phyloP scores from a whole-genome alignment of 2,329 filamentous ascomycete species.

The Alternaria viburni region DNA sequence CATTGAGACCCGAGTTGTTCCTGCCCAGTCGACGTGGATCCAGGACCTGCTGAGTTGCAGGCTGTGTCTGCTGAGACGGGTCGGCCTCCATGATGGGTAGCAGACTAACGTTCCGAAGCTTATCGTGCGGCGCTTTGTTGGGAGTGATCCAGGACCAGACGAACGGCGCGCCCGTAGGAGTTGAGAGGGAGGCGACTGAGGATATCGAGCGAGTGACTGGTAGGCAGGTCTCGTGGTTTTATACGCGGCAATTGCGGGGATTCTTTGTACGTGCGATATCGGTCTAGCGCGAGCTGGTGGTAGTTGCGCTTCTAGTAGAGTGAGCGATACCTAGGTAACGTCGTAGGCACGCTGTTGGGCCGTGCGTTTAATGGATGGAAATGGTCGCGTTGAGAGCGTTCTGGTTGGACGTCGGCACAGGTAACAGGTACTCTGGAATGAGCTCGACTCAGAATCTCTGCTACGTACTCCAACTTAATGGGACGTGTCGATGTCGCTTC shows the following conservation, averaged over 20 bases:
- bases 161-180: not conserved
- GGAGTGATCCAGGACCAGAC: not conserved
- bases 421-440: not conserved
- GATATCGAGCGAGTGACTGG: not conserved
- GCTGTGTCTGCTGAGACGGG: slow-evolving; percentile 57
- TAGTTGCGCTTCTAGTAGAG: slow-evolving; percentile 7
- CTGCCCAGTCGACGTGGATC: slow-evolving; percentile 81
- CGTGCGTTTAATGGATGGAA: slow-evolving; percentile 4
- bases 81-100: slow-evolving; percentile 22
- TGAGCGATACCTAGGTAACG: slow-evolving; percentile 7
- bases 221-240: not conserved
- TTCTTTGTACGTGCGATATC: not conserved
- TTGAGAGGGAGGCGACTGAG: not conserved
- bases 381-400: not conserved
- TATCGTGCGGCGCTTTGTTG: not conserved
- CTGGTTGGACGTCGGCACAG: not conserved
- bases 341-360: slow-evolving; percentile 6
- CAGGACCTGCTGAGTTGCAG: slow-evolving; percentile 77
- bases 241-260: slow-evolving; percentile 1
- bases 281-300: slow-evolving; percentile 4
- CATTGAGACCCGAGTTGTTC: slow-evolving; percentile 81
- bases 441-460: not conserved
- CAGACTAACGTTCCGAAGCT: not conserved
- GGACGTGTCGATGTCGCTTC: slow-evolving; percentile 14
- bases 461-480: slow-evolving; percentile 27